Evolutionary conservation across 129 eudicot genomes (phyloP).

Genomic region (Tagetes patula): DNA sequence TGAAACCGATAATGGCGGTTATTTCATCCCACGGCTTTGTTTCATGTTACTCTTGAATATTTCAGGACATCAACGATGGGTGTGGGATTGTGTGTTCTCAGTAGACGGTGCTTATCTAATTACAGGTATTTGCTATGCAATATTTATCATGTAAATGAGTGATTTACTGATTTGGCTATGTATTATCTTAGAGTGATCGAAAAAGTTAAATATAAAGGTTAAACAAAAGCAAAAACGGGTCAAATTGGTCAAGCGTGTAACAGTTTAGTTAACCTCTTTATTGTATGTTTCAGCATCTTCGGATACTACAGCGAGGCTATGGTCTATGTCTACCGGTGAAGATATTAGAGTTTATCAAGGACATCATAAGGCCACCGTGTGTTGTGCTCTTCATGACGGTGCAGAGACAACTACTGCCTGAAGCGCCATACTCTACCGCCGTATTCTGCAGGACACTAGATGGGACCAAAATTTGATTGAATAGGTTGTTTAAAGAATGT

Average conservation of each 20-base stretch:
- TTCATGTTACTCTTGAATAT: slow-evolving; percentile 9
- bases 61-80: slow-evolving; percentile 97
- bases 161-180: background rate
- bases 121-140: slow-evolving; percentile 59
- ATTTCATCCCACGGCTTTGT: background rate
- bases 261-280: background rate
- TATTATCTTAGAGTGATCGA: background rate
- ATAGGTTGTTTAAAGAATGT: background rate
- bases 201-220: background rate
- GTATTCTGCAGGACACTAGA: background rate
- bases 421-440: background rate
- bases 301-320: slow-evolving; percentile 88
- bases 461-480: background rate
- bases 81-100: slow-evolving; percentile 98
- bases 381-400: slow-evolving; percentile 97
- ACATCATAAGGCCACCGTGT: slow-evolving; percentile 84
- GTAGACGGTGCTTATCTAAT: slow-evolving; percentile 97
- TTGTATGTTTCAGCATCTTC: slow-evolving; percentile 75
- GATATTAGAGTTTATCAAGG: slow-evolving; percentile 80
- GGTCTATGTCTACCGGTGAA: slow-evolving; percentile 85
- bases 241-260: background rate
- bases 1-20: slow-evolving; percentile 5
- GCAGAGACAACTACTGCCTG: slow-evolving; percentile 61
- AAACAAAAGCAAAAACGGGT: background rate
- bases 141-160: background rate